phyloP scores from a whole-genome alignment of 306 rosid genomes.

The Spatholobus suberectus region DNA sequence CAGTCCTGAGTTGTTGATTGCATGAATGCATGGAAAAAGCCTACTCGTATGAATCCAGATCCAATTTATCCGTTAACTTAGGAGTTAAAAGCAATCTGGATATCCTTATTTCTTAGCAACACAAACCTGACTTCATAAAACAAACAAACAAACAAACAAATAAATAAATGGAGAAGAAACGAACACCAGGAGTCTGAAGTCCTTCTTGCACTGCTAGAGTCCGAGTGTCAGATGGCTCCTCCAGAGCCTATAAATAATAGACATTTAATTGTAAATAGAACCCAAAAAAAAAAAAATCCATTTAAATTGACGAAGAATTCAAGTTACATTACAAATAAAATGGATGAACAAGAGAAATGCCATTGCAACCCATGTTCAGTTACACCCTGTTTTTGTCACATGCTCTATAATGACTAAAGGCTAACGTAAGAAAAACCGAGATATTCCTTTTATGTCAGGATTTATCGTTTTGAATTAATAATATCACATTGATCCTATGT shows the following conservation, averaged over 20 bases:
- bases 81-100: neutral
- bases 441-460: neutral
- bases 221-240: conserved; percentile 16
- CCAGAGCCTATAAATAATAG: neutral
- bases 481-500: neutral
- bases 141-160: neutral
- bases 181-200: conserved; percentile 14
- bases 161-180: neutral
- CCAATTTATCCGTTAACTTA: conserved; percentile 5
- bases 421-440: neutral
- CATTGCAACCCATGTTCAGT: neutral
- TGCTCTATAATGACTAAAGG: neutral
- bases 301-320: neutral
- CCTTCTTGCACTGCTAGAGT: conserved; percentile 2
- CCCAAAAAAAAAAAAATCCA: neutral
- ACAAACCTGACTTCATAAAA: neutral
- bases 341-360: neutral
- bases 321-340: conserved; percentile 19
- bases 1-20: neutral
- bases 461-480: neutral
- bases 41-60: neutral
- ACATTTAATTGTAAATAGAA: neutral
- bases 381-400: neutral
- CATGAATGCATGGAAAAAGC: neutral
- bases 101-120: neutral